phyloP scores from a whole-genome alignment of 2,329 filamentous ascomycete genomes.

The Stagonosporopsis rhizophila region DNA sequence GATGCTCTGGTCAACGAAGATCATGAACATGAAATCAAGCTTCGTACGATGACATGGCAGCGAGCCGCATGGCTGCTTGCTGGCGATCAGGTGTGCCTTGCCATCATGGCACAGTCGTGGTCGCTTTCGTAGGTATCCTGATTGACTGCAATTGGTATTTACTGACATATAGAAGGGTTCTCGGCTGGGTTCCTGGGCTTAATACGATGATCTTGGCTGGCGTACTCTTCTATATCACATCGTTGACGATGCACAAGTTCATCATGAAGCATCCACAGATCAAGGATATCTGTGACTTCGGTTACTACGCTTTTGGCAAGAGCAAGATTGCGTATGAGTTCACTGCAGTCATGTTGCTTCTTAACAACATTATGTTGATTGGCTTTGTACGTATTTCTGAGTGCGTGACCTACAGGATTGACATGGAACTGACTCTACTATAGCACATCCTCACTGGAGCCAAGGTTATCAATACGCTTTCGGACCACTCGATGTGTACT shows the following conservation, averaged over 20 bases:
- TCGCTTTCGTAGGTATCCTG: constrained; percentile 70
- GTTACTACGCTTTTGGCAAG: constrained; percentile 88
- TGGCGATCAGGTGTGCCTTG: constrained; percentile 91
- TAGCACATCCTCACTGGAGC: constrained; percentile 17
- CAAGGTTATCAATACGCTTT: constrained; percentile 55
- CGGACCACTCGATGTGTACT: constrained; percentile 73
- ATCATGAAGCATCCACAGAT: constrained; percentile 88
- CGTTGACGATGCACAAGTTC: constrained; percentile 73
- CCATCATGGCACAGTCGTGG: constrained; percentile 93
- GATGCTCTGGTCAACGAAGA: constrained; percentile 41
- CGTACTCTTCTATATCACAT: constrained; percentile 81
- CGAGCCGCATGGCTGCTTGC: constrained; percentile 87
- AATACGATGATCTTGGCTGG: constrained; percentile 81
- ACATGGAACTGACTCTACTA: background rate
- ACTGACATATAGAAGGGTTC: constrained; percentile 53
- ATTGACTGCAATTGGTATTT: too few relatives aligned
- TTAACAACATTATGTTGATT: constrained; percentile 91
- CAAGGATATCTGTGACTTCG: constrained; percentile 90
- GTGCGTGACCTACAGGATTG: too few relatives aligned
- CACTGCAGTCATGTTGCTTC: constrained; percentile 82
- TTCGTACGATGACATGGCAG: constrained; percentile 57
- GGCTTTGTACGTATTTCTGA: constrained; percentile 58
- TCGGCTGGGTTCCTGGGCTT: constrained; percentile 84
- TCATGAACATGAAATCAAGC: constrained; percentile 59
- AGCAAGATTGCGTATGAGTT: constrained; percentile 72